Percentiles rank a stretch among this genome's conserved stretches.
Conservation (phyloP, 129 eudicot species). For the Helianthus tuberosus region DNA sequence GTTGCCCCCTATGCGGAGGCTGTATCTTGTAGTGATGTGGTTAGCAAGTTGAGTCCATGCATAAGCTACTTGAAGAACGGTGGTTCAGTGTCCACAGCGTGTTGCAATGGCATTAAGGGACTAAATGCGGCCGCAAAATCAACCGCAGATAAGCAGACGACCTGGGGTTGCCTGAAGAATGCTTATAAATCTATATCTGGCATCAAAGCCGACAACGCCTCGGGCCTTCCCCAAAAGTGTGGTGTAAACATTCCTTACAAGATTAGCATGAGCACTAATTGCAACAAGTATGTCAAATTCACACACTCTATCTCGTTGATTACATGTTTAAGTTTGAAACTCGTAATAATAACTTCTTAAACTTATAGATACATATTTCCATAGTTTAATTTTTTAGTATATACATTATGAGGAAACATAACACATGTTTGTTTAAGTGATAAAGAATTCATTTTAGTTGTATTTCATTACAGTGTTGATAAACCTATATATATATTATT, state of each 20-base stretch:
- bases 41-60: constrained; percentile 26
- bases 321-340: neutral
- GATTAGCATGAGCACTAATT: constrained; percentile 43
- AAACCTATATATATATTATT: too few relatives aligned
- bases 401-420: too few relatives aligned
- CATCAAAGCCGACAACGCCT: constrained; percentile 23
- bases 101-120: constrained; percentile 40
- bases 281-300: constrained; percentile 34
- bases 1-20: constrained; percentile 33
- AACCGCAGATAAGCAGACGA: constrained; percentile 26
- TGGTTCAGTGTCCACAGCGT: neutral
- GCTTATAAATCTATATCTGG: neutral
- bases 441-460: too few relatives aligned
- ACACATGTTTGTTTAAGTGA: too few relatives aligned
- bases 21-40: constrained; percentile 34
- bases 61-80: constrained; percentile 27
- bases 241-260: constrained; percentile 41
- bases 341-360: too few relatives aligned
- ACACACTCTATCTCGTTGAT: neutral
- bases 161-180: constrained; percentile 41
- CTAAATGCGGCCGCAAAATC: constrained; percentile 24
- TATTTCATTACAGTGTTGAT: too few relatives aligned
- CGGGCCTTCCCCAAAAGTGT: constrained; percentile 41
- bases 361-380: too few relatives aligned
- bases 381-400: too few relatives aligned